A percentile compares a stretch with the other conserved stretches of the same genome.
Conservation (phyloP, 2,329 filamentous ascomycete genomes). For the Paecilomyces variotii region DNA sequence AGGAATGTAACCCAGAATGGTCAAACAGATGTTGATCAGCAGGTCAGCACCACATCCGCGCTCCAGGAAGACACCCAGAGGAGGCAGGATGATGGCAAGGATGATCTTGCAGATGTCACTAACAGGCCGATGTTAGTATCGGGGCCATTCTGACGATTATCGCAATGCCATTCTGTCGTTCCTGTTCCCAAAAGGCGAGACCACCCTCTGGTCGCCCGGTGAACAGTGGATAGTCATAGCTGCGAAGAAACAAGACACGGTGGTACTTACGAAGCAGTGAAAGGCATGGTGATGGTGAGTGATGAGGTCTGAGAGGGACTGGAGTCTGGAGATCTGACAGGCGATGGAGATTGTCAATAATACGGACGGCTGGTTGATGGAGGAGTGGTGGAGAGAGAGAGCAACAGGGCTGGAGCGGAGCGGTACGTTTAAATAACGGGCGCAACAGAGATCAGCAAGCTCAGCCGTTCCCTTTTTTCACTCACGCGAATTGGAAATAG, state of each 20-base stretch:
- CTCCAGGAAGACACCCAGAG: constrained; percentile 90
- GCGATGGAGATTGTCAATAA: neutral
- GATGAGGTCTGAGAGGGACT: neutral
- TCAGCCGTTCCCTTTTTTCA: neutral
- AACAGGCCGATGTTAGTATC: constrained; percentile 1
- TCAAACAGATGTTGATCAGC: constrained; percentile 87
- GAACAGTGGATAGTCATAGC: constrained; percentile 1
- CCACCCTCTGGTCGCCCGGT: neutral
- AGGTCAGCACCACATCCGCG: constrained; percentile 79
- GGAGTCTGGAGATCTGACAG: neutral
- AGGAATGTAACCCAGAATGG: constrained; percentile 66
- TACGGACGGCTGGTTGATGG: neutral
- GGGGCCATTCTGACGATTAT: neutral
- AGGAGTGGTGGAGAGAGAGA: neutral
- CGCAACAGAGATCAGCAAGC: constrained; percentile 2
- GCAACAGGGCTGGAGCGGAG: constrained; percentile 2
- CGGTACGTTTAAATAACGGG: constrained; percentile 7
- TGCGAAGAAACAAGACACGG: constrained; percentile 3
- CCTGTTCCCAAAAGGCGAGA: neutral
- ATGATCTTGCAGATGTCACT: constrained; percentile 76
- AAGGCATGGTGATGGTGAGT: constrained; percentile 38
- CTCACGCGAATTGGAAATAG: neutral
- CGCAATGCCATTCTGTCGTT: neutral
- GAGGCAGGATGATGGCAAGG: constrained; percentile 81
- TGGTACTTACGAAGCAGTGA: constrained; percentile 41